phyloP scores from a whole-genome alignment of 2,329 filamentous ascomycete genomes.

The Chaetothyriales sp. region DNA sequence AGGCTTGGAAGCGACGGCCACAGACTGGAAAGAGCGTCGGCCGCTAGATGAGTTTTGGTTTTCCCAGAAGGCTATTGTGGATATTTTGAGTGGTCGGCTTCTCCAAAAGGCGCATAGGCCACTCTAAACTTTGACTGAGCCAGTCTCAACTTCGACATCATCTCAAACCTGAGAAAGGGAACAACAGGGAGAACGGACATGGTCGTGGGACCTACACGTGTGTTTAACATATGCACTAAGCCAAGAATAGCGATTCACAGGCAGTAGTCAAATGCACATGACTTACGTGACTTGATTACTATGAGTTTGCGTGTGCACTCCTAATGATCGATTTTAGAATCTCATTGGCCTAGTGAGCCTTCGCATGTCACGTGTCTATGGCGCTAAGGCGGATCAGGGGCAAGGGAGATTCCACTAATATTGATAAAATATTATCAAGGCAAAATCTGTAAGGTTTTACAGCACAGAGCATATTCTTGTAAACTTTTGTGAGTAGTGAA shows the following conservation, averaged over 20 bases:
- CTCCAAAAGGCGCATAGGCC: background rate
- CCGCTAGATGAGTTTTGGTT: constrained; percentile 80
- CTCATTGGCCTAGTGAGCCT: too few species aligned
- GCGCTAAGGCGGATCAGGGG: too few species aligned
- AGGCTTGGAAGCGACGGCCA: constrained; percentile 65
- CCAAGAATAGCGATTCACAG: background rate
- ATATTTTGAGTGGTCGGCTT: constrained; percentile 65
- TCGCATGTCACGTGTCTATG: too few species aligned
- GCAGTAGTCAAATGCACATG: background rate
- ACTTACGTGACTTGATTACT: too few species aligned
- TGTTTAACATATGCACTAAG: background rate
- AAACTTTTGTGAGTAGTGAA: too few species aligned
- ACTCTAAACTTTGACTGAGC: background rate
- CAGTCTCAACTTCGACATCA: background rate
- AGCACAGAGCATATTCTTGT: too few species aligned
- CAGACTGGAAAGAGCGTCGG: constrained; percentile 82
- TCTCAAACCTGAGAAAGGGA: background rate
- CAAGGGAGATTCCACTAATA: too few species aligned
- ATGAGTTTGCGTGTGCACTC: too few species aligned
- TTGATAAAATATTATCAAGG: too few species aligned
- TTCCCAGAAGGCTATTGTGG: constrained; percentile 61
- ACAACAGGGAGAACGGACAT: too few species aligned
- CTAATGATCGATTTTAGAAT: too few species aligned
- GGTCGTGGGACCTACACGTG: background rate
- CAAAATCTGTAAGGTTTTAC: too few species aligned